Conservation (phyloP, 208 protist genomes). For the Leishmania turanica region DNA sequence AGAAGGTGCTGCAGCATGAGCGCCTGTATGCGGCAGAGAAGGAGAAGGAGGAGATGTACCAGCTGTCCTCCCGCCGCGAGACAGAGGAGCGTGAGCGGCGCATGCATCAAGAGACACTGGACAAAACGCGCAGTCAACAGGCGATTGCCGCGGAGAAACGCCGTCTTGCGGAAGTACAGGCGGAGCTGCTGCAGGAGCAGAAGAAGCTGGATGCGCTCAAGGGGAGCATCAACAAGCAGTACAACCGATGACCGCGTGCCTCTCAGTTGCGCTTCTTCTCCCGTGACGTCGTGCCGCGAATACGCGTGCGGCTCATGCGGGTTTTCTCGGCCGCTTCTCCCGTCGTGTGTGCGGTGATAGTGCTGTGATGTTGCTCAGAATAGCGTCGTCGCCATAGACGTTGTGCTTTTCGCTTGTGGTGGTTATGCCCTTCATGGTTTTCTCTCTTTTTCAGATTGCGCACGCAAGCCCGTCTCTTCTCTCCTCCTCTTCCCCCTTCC, state of each 20-base stretch:
- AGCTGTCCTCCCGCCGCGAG: constrained; percentile 39
- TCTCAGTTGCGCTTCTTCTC: not conserved
- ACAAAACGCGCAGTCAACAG: constrained; percentile 47
- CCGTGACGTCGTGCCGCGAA: not conserved
- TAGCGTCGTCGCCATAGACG: not conserved
- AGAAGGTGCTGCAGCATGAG: constrained; percentile 35
- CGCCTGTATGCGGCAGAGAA: constrained; percentile 40
- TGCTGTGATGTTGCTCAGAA: not conserved
- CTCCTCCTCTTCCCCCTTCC: not conserved
- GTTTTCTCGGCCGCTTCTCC: not conserved
- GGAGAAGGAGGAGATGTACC: constrained; percentile 65
- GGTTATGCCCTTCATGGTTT: not conserved
- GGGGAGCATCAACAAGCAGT: constrained; percentile 66
- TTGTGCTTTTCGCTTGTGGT: not conserved
- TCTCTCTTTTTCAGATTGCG: not conserved
- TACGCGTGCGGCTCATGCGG: not conserved
- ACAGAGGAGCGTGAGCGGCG: constrained; percentile 56
- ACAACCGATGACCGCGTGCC: constrained; percentile 19
- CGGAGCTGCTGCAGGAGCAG: constrained; percentile 43
- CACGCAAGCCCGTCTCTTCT: not conserved
- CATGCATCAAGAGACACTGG: constrained; percentile 36
- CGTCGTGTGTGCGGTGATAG: not conserved
- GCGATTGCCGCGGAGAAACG: constrained; percentile 53
- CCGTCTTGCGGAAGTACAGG: constrained; percentile 44
- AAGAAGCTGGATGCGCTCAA: constrained; percentile 50